Percentiles rank a stretch among this genome's conserved stretches.
phyloP scores from a whole-genome alignment of 495 filamentous ascomycete species.

The Daldinia grandis region DNA sequence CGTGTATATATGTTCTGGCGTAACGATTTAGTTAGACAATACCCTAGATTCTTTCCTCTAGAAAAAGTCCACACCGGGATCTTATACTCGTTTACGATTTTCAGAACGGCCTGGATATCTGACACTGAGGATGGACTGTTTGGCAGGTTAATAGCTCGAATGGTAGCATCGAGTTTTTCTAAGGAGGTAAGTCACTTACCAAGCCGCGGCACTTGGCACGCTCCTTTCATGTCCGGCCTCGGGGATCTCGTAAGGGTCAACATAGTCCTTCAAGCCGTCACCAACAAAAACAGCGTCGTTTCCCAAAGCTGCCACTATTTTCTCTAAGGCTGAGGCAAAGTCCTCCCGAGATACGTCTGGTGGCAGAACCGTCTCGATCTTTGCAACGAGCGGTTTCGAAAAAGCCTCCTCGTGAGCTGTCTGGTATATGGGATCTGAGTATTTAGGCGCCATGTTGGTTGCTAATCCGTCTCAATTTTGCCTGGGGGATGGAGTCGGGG shows the following conservation, averaged over 20 bases:
- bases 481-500: neutral
- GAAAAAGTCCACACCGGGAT: slow-evolving; percentile 59
- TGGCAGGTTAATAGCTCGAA: neutral
- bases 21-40: slow-evolving; percentile 6
- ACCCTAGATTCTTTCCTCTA: slow-evolving; percentile 61
- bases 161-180: neutral
- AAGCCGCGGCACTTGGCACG: slow-evolving; percentile 50
- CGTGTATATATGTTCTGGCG: neutral
- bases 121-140: slow-evolving; percentile 44
- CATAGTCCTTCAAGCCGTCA: slow-evolving; percentile 45
- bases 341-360: slow-evolving; percentile 51
- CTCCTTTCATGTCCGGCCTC: slow-evolving; percentile 40
- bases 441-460: slow-evolving; percentile 11
- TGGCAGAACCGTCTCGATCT: slow-evolving; percentile 47
- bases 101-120: slow-evolving; percentile 51
- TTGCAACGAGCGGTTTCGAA: slow-evolving; percentile 35
- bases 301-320: slow-evolving; percentile 42
- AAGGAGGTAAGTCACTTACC: slow-evolving; percentile 20
- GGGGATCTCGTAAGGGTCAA: slow-evolving; percentile 51
- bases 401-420: slow-evolving; percentile 40
- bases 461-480: slow-evolving; percentile 5
- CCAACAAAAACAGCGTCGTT: slow-evolving; percentile 47
- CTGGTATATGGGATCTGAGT: slow-evolving; percentile 39
- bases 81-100: slow-evolving; percentile 49
- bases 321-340: slow-evolving; percentile 42